phyloP scores from a whole-genome alignment of 176 grass and related monocot species.

The Oryza punctata region DNA sequence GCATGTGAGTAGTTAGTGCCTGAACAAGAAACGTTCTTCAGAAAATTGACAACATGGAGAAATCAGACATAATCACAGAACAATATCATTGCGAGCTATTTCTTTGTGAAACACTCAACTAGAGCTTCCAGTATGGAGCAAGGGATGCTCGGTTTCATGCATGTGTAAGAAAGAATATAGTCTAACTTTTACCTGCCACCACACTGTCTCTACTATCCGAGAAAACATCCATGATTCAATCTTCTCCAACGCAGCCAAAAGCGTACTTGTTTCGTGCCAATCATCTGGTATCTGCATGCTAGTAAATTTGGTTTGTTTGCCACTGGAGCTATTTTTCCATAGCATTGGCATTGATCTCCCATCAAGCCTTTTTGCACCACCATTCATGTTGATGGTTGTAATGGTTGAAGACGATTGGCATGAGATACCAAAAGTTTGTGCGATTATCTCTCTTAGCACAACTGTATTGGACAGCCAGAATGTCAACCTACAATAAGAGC shows the following conservation, averaged over 20 bases:
- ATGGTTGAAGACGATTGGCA: constrained; percentile 39
- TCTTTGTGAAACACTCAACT: constrained; percentile 5
- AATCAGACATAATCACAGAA: constrained; percentile 17
- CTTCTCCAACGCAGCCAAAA: constrained; percentile 76
- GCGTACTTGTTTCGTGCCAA: constrained; percentile 73
- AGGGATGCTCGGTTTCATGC: constrained; percentile 25
- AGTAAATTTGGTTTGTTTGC: constrained; percentile 49
- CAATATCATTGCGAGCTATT: constrained; percentile 11
- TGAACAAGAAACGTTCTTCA: constrained; percentile 52
- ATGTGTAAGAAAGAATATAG: constrained; percentile 19
- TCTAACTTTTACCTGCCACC: constrained; percentile 89
- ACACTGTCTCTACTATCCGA: constrained; percentile 81
- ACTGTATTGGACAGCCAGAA: constrained; percentile 97
- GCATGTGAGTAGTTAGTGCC: constrained; percentile 86
- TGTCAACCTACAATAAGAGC: constrained; percentile 66
- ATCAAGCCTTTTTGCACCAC: constrained; percentile 46
- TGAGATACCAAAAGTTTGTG: constrained; percentile 60
- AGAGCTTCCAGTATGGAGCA: constrained; percentile 26
- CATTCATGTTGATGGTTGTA: constrained; percentile 41
- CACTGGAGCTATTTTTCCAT: constrained; percentile 52
- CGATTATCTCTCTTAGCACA: constrained; percentile 86
- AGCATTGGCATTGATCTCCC: constrained; percentile 49
- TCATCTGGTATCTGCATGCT: constrained; percentile 46
- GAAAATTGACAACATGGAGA: constrained; percentile 16
- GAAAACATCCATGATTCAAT: constrained; percentile 97